Base-by-base conservation (phyloP, 805 yeast genomes). In the Phaffomyces opuntiae region DNA sequence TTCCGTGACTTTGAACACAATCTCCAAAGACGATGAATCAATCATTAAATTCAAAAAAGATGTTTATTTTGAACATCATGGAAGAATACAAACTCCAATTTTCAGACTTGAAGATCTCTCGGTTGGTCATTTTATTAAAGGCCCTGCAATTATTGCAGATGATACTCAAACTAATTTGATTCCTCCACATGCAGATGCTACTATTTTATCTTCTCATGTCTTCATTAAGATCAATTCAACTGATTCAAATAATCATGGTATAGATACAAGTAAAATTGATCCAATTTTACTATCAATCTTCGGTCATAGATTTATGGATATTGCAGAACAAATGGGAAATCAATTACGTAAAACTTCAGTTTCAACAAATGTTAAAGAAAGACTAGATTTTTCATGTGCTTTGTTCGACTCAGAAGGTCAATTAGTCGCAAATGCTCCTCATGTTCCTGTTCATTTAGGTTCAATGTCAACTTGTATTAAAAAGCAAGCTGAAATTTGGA, bases 321-420 rank as follows among this genome's bases (percentile, higher is more conserved):
- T 87, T 61, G 96, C 96, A 9, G 95, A 87, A 54, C 91, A 84
- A 59, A 87, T 87, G 95, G 91, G 95, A 35, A 76, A 75, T 34
- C 83, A 90, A 6, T 68, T 87, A 45, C 84, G 85, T 52, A 83
- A 83, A 63, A 87, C 93, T 0, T 74, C 91, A 2, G 88, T 87
- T 9, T 80, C 88, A 6, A 84, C 90, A 3, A 87, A 87, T 57
- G 90, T 87, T 36, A 87, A 87, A 58, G 95, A 87, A 59, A 69
- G 96, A 43, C 66, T 86, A 33, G 95, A 87, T 61, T 87, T 83
- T 61, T 83, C 90, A 29, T 87, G 95, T 68, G 96, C 96, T 2
- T 63, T 87, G 21, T 87, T 87, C 60, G 87, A 82, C 54, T 70
- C 83, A 1, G 71, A 74, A 7, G 95, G 95, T n/a, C 83, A 81